phyloP scores from a whole-genome alignment of 345 rosid genomes.

The Brassica cretica region DNA sequence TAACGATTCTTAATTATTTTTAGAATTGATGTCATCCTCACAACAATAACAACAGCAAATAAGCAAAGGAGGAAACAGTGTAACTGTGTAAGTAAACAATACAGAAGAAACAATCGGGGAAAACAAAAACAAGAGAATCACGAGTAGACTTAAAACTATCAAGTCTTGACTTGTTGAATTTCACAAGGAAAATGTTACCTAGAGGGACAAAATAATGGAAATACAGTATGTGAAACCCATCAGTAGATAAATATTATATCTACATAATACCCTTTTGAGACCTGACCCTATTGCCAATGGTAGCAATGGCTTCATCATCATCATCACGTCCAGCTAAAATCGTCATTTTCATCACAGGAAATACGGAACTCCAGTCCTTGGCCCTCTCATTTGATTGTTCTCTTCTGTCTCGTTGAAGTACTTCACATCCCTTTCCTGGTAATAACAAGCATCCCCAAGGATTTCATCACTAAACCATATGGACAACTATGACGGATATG shows the following conservation, averaged over 20 bases:
- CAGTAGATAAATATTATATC: constrained; percentile 32
- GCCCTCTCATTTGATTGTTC: constrained; percentile 99
- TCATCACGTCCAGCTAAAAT: constrained; percentile 11
- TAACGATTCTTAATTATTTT: constrained; percentile 6
- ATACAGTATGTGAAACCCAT: constrained; percentile 31
- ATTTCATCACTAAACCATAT: constrained; percentile 5
- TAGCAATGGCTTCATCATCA: constrained; percentile 36
- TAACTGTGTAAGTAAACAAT: constrained; percentile 13
- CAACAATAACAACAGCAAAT: constrained; percentile 17
- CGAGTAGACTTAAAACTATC: constrained; percentile 16
- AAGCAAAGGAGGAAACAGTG: constrained; percentile 7
- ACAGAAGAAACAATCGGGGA: constrained; percentile 4
- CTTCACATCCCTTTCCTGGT: constrained; percentile 95
- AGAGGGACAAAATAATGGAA: constrained; percentile 30
- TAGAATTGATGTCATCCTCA: constrained; percentile 27
- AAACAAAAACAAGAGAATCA: not conserved
- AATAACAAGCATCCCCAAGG: constrained; percentile 5
- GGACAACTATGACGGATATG: not conserved
- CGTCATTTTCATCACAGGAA: constrained; percentile 57
- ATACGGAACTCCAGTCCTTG: constrained; percentile 95
- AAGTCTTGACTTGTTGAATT: constrained; percentile 14
- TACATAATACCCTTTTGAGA: constrained; percentile 28
- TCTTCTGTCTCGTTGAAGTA: constrained; percentile 98
- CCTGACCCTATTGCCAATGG: constrained; percentile 34
- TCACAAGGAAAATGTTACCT: constrained; percentile 36